Conservation (phyloP, 306 rosid genomes). For the Pyrus pyrifolia region DNA sequence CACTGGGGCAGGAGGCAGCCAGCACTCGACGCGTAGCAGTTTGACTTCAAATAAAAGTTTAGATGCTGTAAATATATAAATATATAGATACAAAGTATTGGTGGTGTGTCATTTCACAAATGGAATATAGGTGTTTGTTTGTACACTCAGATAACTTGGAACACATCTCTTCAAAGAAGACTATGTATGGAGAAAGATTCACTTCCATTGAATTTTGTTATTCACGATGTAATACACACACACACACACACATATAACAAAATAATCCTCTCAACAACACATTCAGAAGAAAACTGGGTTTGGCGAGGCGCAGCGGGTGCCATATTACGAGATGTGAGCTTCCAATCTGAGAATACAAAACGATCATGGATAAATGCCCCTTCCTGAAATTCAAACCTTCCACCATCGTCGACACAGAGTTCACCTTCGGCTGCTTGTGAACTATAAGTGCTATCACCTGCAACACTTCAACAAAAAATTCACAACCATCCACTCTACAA, state of each 20-base stretch:
- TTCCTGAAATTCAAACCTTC: constrained; percentile 54
- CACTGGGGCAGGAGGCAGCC: too few species aligned
- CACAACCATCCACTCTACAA: background rate
- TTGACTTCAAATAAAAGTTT: too few species aligned
- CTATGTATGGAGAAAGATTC: too few species aligned
- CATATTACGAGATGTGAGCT: constrained; percentile 50
- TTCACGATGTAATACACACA: too few species aligned
- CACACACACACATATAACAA: background rate
- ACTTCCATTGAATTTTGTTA: too few species aligned
- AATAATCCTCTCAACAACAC: constrained; percentile 71
- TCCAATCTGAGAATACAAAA: constrained; percentile 60
- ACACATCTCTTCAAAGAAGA: too few species aligned
- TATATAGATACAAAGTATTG: too few species aligned
- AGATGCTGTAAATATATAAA: too few species aligned
- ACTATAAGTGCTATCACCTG: constrained; percentile 88
- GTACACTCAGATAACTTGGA: too few species aligned
- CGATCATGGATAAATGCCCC: constrained; percentile 86
- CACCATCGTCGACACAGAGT: constrained; percentile 78
- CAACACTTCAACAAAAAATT: background rate
- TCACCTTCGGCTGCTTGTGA: constrained; percentile 93
- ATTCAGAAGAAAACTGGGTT: constrained; percentile 32
- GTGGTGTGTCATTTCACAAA: too few species aligned
- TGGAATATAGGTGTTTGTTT: too few species aligned
- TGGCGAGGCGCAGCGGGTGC: constrained; percentile 33
- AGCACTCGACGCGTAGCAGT: too few species aligned